Conservation (phyloP, 371 early-diverging fungal species). For the Mucor piriformis region DNA sequence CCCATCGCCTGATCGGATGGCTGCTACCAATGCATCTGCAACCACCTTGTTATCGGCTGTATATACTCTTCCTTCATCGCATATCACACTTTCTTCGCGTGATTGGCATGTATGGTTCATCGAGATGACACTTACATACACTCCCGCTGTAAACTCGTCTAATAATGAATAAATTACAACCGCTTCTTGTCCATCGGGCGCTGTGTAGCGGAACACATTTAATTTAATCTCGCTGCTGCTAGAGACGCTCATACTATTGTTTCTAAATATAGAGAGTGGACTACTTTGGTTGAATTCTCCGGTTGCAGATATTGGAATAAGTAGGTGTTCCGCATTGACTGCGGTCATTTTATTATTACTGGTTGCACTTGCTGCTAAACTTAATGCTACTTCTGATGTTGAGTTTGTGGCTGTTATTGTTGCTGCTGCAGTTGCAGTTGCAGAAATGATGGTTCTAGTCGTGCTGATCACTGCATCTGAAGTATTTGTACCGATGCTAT, state of each 20-base stretch:
- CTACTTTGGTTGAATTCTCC: slow-evolving; percentile 3
- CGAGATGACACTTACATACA: slow-evolving; percentile 8
- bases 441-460: background rate
- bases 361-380: background rate
- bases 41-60: slow-evolving; percentile 13
- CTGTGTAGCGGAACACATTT: slow-evolving; percentile 4
- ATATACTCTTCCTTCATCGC: background rate
- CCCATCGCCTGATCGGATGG: slow-evolving; percentile 6
- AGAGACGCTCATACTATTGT: background rate
- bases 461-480: background rate
- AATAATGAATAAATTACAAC: slow-evolving; percentile 3
- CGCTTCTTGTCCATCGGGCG: slow-evolving; percentile 4
- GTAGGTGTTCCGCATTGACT: background rate
- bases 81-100: background rate
- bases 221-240: background rate
- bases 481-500: too few relatives aligned
- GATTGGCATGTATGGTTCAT: slow-evolving; percentile 18
- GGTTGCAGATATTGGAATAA: background rate
- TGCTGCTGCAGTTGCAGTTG: background rate
- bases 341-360: background rate
- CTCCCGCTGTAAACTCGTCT: slow-evolving; percentile 2
- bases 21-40: slow-evolving; percentile 14
- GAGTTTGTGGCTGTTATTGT: background rate
- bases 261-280: background rate
- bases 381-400: too few relatives aligned